Evolutionary conservation across 2,329 filamentous ascomycete species (phyloP).

Genomic region (Phaeosphaeria sp.): DNA sequence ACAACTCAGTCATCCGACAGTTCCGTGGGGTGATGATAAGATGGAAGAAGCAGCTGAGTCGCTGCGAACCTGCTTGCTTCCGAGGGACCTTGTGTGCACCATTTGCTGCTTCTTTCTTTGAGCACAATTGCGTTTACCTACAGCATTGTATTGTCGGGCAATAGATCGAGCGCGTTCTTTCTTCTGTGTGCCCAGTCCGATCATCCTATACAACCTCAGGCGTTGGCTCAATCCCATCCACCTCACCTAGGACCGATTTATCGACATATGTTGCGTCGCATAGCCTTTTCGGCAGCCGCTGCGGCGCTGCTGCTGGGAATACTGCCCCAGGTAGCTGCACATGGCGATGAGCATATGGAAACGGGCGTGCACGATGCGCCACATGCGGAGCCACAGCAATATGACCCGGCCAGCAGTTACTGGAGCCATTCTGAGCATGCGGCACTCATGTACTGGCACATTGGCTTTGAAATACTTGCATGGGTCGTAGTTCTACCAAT

Average conservation of each 20-base stretch:
- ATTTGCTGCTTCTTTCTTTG: conserved; percentile 13
- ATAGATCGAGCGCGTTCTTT: conserved; percentile 3
- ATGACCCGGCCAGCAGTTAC: conserved; percentile 58
- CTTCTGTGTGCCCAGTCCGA: background rate
- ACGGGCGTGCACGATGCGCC: conserved; percentile 32
- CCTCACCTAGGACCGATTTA: conserved; percentile 2
- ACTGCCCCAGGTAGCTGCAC: conserved; percentile 50
- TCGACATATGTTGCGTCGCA: conserved; percentile 33
- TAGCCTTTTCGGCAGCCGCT: conserved; percentile 29
- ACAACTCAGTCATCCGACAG: conserved; percentile 26
- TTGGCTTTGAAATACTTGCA: conserved; percentile 71
- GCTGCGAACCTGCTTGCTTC: background rate
- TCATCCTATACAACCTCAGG: background rate
- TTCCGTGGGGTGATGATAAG: conserved; percentile 30
- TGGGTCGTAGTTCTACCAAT: conserved; percentile 78
- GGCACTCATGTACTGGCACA: conserved; percentile 71
- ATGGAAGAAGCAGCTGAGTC: conserved; percentile 11
- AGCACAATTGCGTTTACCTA: conserved; percentile 1
- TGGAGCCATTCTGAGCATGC: conserved; percentile 64
- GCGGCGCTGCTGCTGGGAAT: conserved; percentile 51
- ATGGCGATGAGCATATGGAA: conserved; percentile 47
- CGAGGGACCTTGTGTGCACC: conserved; percentile 6
- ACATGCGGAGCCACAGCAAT: conserved; percentile 19
- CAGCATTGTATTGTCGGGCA: conserved; percentile 6
- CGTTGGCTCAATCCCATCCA: conserved; percentile 1